phyloP scores from a whole-genome alignment of 177 flowering plant species.

The Vitis hybrid region DNA sequence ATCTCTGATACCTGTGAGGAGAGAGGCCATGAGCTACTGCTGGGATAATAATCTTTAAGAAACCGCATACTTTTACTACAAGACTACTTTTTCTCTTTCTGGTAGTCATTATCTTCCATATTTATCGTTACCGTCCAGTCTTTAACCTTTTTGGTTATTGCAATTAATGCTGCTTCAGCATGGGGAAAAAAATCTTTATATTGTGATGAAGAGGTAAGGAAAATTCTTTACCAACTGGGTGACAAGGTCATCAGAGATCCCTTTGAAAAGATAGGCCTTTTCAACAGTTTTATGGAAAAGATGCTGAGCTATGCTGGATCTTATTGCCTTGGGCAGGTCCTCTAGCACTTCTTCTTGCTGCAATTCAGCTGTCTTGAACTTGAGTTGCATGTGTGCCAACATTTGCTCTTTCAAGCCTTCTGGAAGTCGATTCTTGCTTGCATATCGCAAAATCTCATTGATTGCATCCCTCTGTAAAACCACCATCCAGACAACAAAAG shows the following conservation, averaged over 20 bases:
- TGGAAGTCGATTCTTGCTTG: slow-evolving; percentile 81
- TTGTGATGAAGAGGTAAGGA: slow-evolving; percentile 1
- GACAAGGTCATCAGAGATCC: slow-evolving; percentile 61
- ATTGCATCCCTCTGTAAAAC: slow-evolving; percentile 68
- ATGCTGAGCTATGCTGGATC: slow-evolving; percentile 78
- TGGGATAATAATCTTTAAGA: neutral
- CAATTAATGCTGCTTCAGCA: neutral
- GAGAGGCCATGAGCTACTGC: neutral
- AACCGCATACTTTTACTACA: neutral
- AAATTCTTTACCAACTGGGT: slow-evolving; percentile 58
- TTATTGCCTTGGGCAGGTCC: slow-evolving; percentile 83
- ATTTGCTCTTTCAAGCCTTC: slow-evolving; percentile 81
- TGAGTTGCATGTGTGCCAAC: slow-evolving; percentile 80
- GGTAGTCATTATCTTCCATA: neutral
- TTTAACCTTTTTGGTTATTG: neutral
- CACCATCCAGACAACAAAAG: neutral
- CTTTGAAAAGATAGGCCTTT: slow-evolving; percentile 64
- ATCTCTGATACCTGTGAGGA: slow-evolving; percentile 72
- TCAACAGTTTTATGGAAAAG: slow-evolving; percentile 59
- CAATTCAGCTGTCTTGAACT: slow-evolving; percentile 76
- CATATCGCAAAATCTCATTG: slow-evolving; percentile 61
- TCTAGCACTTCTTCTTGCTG: slow-evolving; percentile 77
- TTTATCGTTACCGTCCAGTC: neutral
- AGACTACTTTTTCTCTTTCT: neutral
- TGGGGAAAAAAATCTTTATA: neutral